Base-by-base conservation (phyloP, 2,329 filamentous ascomycete genomes). In the Grosmannia clavigera region DNA sequence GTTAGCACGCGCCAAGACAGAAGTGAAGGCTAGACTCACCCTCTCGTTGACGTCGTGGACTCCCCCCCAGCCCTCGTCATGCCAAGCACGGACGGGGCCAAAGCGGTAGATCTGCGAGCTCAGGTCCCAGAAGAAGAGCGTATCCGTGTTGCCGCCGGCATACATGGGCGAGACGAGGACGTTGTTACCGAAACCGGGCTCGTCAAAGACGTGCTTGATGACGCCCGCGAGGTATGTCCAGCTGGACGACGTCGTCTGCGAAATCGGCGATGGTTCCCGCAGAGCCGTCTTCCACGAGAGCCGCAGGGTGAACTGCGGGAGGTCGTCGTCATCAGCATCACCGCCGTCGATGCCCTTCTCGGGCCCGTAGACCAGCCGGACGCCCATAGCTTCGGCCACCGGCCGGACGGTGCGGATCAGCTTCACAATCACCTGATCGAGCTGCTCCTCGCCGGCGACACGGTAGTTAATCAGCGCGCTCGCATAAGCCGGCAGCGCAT, bases 401-500 rank as follows among this genome's bases (percentile, higher is more conserved):
- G 57, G 57, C 22, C 25, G 35, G 5, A 55, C 16, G 11, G 38
- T 55, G 16, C 16, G 5, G 14, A 59, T 9, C 19, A 55, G 50
- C 50, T 16, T 46, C 6, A 2, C 38, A 3, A 14, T 25, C 6
- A 59, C 57, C 25, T 46, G 14, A 25, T n/a, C 51, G 27, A 55
- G 57, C 33, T 7, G 22, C 53, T 85, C 81, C 48, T 81, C 80
- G 6, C 80, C 74, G 46, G 80, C 79, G 55, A 82, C 76, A 66
- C 75, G 81, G 71, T 77, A 82, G 70, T 88, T 86, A 54, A 87
- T 77, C 0, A 78, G 75, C 0, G 80, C 71, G 0, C 71, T 72
- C 0, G 78, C 80, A 7, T 76, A 74, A 66, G 87, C 85, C 0
- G 85, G 85, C 40, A 88, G 76, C 0, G 84, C 82, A 64, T 88